Evolutionary conservation across 768 basidiomycete genomes (phyloP).

Genomic region (Agrocybe praecox): DNA sequence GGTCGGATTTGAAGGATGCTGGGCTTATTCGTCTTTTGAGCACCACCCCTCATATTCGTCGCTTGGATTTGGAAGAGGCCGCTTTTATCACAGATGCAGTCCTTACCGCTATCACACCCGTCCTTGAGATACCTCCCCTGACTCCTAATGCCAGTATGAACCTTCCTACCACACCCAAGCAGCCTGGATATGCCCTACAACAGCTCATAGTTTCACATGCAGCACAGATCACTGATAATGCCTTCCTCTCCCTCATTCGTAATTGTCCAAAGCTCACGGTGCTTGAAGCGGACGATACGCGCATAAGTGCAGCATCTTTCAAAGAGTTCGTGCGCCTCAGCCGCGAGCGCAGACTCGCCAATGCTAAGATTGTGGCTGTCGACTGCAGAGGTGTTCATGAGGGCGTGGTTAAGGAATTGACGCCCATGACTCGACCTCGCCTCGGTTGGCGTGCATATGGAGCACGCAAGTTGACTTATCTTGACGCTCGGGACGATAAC

Average conservation of each 20-base stretch:
- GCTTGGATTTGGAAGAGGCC: slow-evolving; percentile 88
- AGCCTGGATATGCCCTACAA: slow-evolving; percentile 71
- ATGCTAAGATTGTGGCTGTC: slow-evolving; percentile 67
- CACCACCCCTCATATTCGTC: slow-evolving; percentile 70
- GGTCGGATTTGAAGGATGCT: slow-evolving; percentile 64
- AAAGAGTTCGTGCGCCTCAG: slow-evolving; percentile 66
- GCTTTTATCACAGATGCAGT: slow-evolving; percentile 71
- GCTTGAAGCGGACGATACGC: slow-evolving; percentile 82
- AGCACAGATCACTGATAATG: slow-evolving; percentile 61
- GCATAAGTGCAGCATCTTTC: slow-evolving; percentile 61
- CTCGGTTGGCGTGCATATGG: slow-evolving; percentile 77
- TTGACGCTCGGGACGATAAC: slow-evolving; percentile 70
- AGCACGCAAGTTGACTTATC: slow-evolving; percentile 66
- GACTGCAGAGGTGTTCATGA: slow-evolving; percentile 79
- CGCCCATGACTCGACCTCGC: slow-evolving; percentile 61
- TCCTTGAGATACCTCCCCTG: background rate
- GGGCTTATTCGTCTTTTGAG: slow-evolving; percentile 74
- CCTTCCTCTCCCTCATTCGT: slow-evolving; percentile 62
- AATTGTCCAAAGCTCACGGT: slow-evolving; percentile 61
- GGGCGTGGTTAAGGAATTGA: slow-evolving; percentile 60
- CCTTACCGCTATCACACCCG: slow-evolving; percentile 65
- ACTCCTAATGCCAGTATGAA: background rate
- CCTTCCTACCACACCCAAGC: slow-evolving; percentile 12
- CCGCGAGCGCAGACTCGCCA: slow-evolving; percentile 44
- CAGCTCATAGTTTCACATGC: slow-evolving; percentile 74